phyloP scores from a whole-genome alignment of 495 filamentous ascomycete species.

The Aspergillus taichungensis region DNA sequence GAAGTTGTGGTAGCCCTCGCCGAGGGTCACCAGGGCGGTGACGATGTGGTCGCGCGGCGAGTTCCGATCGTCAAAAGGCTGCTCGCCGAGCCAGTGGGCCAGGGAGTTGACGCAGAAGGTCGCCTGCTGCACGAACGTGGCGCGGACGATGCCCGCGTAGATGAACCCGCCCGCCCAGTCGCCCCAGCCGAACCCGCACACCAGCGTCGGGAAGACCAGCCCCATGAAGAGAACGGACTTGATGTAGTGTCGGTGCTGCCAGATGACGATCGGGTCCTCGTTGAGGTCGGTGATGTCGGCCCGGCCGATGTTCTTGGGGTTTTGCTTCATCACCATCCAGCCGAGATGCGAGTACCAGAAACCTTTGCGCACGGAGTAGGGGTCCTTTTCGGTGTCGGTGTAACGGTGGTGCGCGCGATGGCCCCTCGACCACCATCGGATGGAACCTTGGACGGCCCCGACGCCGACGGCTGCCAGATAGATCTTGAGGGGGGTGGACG shows the following conservation, averaged over 20 bases:
- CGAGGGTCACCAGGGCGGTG: slow-evolving; percentile 78
- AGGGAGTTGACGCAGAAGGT: slow-evolving; percentile 94
- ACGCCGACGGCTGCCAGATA: slow-evolving; percentile 76
- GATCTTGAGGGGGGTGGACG: slow-evolving; percentile 64
- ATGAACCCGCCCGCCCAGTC: slow-evolving; percentile 79
- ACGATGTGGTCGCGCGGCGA: slow-evolving; percentile 82
- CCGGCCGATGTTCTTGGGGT: slow-evolving; percentile 70
- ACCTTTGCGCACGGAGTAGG: slow-evolving; percentile 87
- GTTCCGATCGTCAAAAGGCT: slow-evolving; percentile 91
- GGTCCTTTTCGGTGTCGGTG: slow-evolving; percentile 91
- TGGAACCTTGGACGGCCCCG: slow-evolving; percentile 81
- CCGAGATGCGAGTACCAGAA: slow-evolving; percentile 83
- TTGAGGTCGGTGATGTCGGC: slow-evolving; percentile 88
- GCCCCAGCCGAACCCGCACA: slow-evolving; percentile 69
- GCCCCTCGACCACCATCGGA: slow-evolving; percentile 84
- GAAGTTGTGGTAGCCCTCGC: slow-evolving; percentile 94
- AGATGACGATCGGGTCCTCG: slow-evolving; percentile 74
- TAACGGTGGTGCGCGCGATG: slow-evolving; percentile 92
- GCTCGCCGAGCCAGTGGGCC: slow-evolving; percentile 88
- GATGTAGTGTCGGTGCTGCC: slow-evolving; percentile 80
- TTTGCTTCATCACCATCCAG: slow-evolving; percentile 76
- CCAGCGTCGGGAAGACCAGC: slow-evolving; percentile 63
- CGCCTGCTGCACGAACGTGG: slow-evolving; percentile 88
- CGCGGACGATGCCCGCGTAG: slow-evolving; percentile 77
- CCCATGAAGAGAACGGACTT: slow-evolving; percentile 73